Evolutionary conservation across 495 filamentous ascomycete genomes (phyloP).

Genomic region (Aspergillus incahuasiensis): DNA sequence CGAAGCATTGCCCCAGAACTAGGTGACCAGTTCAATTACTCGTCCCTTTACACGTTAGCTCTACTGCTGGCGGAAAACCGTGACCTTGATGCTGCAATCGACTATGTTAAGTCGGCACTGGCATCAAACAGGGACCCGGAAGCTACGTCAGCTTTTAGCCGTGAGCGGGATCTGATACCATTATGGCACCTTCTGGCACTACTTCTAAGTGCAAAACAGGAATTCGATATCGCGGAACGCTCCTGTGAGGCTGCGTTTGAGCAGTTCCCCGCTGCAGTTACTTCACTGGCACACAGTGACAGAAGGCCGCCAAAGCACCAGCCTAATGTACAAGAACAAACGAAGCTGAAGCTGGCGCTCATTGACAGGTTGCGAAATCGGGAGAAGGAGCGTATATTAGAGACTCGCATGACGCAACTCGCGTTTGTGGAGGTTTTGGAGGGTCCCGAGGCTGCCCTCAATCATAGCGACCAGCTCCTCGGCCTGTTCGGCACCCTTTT

Average conservation of each 20-base stretch:
- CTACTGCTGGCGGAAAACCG: constrained; percentile 75
- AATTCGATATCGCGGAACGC: constrained; percentile 71
- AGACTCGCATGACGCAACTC: constrained; percentile 92
- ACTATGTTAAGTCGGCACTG: constrained; percentile 63
- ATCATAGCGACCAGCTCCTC: constrained; percentile 75
- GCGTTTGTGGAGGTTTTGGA: constrained; percentile 76
- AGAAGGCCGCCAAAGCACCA: constrained; percentile 29
- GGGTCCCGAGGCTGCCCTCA: constrained; percentile 76
- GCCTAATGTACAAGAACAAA: constrained; percentile 32
- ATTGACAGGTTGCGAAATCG: constrained; percentile 69
- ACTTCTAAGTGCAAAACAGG: constrained; percentile 78
- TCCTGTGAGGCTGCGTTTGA: constrained; percentile 89
- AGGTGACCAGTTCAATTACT: constrained; percentile 56
- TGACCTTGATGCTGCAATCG: constrained; percentile 70
- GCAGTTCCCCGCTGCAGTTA: constrained; percentile 59
- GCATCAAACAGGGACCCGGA: constrained; percentile 30
- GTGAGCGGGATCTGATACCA: constrained; percentile 39
- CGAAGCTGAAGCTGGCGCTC: constrained; percentile 41
- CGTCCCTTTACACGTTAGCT: constrained; percentile 74
- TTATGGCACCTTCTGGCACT: constrained; percentile 83
- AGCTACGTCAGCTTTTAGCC: constrained; percentile 25
- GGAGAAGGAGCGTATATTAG: constrained; percentile 76
- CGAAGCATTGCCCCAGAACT: constrained; percentile 63
- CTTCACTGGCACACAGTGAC: constrained; percentile 49
- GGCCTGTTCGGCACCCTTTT: constrained; percentile 78